These are phyloP conservation scores for Venturia pyrina DNA, from an alignment of 2,329 filamentous ascomycete genomes.

Conservation along the genomic window DNA sequence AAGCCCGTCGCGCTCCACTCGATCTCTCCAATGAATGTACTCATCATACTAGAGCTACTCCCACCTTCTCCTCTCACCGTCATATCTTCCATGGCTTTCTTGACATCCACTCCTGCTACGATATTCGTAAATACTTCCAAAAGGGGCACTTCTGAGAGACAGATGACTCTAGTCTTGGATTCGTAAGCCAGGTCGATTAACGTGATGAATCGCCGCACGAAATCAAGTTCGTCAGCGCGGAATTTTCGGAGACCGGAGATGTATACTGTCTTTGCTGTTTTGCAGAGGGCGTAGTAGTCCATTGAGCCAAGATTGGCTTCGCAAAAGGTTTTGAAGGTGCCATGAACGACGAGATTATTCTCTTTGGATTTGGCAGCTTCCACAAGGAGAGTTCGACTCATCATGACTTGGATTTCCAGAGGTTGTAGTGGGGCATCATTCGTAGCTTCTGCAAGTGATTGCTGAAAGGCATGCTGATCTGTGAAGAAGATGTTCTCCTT, in stretches of 20 bases:
- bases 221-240: conserved; percentile 74
- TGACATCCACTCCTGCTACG: conserved; percentile 14
- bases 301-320: conserved; percentile 53
- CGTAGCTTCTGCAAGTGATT: background rate
- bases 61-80: conserved; percentile 19
- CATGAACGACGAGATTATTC: conserved; percentile 76
- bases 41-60: conserved; percentile 20
- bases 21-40: conserved; percentile 21
- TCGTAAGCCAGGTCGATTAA: conserved; percentile 97
- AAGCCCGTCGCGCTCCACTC: conserved; percentile 22
- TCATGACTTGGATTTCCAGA: conserved; percentile 17
- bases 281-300: conserved; percentile 86
- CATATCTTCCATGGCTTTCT: conserved; percentile 15
- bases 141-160: conserved; percentile 16
- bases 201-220: conserved; percentile 88
- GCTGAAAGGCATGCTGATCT: background rate
- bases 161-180: conserved; percentile 15
- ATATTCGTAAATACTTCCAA: conserved; percentile 19
- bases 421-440: conserved; percentile 8
- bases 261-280: conserved; percentile 85
- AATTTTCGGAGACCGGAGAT: conserved; percentile 86
- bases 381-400: conserved; percentile 16
- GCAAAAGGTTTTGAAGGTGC: conserved; percentile 40
- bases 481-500: background rate
- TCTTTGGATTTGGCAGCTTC: background rate